A percentile compares a stretch with the other conserved stretches of the same genome.
Conservation (phyloP, 176 grass and related monocot species). For the Poa pratensis region DNA sequence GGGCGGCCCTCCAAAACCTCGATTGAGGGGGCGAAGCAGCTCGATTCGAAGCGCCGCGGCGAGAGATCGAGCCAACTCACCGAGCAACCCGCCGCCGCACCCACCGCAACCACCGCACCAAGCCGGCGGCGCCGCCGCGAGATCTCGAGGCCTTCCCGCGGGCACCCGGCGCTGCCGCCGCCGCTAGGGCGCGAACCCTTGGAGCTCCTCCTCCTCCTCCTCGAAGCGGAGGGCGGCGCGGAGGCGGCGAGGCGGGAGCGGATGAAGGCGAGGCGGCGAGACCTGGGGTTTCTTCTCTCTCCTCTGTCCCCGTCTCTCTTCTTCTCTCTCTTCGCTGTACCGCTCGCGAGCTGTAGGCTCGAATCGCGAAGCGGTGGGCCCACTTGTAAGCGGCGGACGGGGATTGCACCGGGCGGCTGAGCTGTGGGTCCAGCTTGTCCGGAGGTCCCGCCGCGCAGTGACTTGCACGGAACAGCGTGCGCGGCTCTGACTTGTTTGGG, state of each 20-base stretch:
- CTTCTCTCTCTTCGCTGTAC: constrained; percentile 25
- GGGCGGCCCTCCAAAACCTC: constrained; percentile 35
- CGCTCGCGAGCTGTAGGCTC: constrained; percentile 45
- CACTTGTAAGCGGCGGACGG: not conserved
- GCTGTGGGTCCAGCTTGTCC: not conserved
- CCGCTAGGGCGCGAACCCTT: constrained; percentile 47
- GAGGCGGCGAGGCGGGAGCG: constrained; percentile 33
- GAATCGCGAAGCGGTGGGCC: constrained; percentile 20
- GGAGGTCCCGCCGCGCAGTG: not conserved
- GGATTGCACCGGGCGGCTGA: not conserved
- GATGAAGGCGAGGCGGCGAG: constrained; percentile 9
- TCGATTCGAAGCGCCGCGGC: constrained; percentile 35
- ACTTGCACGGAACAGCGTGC: not conserved
- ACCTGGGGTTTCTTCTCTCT: constrained; percentile 37
- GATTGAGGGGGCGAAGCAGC: constrained; percentile 41
- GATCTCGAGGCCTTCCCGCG: constrained; percentile 48
- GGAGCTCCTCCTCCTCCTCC: constrained; percentile 32
- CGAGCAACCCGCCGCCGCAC: constrained; percentile 1
- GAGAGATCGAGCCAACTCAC: constrained; percentile 54
- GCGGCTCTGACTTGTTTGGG: not conserved
- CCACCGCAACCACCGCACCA: constrained; percentile 3
- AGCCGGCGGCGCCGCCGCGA: constrained; percentile 53
- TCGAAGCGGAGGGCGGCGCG: constrained; percentile 36
- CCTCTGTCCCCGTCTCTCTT: constrained; percentile 7
- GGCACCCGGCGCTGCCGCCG: constrained; percentile 27